Evolutionary conservation across 495 filamentous ascomycete species (phyloP).

Genomic region (Thozetella sp.): DNA sequence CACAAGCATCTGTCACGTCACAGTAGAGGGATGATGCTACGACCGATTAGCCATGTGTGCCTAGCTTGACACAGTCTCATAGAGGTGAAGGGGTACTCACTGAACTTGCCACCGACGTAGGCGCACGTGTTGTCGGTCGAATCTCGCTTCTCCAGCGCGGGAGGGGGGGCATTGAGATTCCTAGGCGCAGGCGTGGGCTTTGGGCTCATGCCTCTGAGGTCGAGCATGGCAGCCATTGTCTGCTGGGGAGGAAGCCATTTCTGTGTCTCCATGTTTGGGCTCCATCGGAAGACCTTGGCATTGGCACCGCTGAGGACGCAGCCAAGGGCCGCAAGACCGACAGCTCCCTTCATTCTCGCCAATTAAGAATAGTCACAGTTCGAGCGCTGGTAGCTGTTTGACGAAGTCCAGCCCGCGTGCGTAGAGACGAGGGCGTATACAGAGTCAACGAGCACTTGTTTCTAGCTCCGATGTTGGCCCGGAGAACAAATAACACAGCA

Average conservation of each 20-base stretch:
- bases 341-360: constrained; percentile 13
- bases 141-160: constrained; percentile 2
- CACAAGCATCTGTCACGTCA: constrained; percentile 14
- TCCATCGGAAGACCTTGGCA: constrained; percentile 20
- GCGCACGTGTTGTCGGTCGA: constrained; percentile 22
- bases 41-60: background rate
- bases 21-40: constrained; percentile 19
- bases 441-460: background rate
- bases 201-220: constrained; percentile 9
- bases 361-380: background rate
- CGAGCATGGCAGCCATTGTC: constrained; percentile 21
- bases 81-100: no score
- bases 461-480: background rate
- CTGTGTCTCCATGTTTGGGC: constrained; percentile 1
- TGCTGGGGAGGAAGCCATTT: constrained; percentile 17
- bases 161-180: background rate
- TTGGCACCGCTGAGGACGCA: constrained; percentile 3
- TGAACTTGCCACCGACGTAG: constrained; percentile 14
- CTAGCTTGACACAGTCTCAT: background rate
- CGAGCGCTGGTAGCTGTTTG: background rate
- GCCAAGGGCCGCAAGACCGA: constrained; percentile 15
- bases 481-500: background rate
- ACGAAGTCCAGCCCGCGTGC: background rate
- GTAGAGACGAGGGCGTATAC: background rate
- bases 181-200: constrained; percentile 14